A percentile compares a stretch with the other conserved stretches of the same genome.
Conservation (phyloP, 768 basidiomycete species). For the Boletus rubescentipes region DNA sequence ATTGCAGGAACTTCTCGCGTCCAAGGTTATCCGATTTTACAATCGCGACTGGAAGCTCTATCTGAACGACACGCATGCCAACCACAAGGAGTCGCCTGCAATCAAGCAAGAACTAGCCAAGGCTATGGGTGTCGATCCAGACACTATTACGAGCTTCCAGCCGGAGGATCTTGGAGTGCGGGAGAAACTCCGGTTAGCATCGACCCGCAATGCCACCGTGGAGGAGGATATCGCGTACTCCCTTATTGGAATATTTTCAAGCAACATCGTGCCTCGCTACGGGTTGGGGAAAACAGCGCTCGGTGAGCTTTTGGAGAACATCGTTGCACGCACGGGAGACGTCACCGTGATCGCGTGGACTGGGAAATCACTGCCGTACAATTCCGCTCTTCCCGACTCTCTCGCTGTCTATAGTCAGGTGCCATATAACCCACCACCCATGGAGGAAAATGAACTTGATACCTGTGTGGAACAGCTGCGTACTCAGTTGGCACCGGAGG, state of each 20-base stretch:
- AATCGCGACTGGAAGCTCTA: constrained; percentile 8
- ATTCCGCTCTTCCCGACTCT: constrained; percentile 8
- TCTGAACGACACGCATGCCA: not conserved
- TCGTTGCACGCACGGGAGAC: constrained; percentile 3
- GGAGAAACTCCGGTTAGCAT: constrained; percentile 9
- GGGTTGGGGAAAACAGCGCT: constrained; percentile 2
- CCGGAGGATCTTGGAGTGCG: constrained; percentile 1
- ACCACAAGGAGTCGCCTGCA: constrained; percentile 10
- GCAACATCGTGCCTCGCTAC: constrained; percentile 1
- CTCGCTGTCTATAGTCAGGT: not conserved
- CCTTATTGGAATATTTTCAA: constrained; percentile 12
- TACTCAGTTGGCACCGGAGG: not conserved
- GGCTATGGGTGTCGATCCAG: constrained; percentile 1
- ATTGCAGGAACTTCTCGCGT: constrained; percentile 10
- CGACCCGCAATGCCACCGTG: not conserved
- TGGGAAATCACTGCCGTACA: constrained; percentile 5
- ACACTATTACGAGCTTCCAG: not conserved
- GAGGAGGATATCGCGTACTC: constrained; percentile 13
- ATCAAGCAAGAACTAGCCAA: constrained; percentile 10
- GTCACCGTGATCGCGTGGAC: constrained; percentile 9
- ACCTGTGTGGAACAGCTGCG: not conserved
- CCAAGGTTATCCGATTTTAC: constrained; percentile 14
- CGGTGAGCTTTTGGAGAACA: constrained; percentile 5
- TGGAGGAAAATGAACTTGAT: not conserved
- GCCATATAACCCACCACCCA: not conserved